Evolutionary conservation across 1,284 basidiomycete species (phyloP).

Genomic region (Xanthoconium separans): DNA sequence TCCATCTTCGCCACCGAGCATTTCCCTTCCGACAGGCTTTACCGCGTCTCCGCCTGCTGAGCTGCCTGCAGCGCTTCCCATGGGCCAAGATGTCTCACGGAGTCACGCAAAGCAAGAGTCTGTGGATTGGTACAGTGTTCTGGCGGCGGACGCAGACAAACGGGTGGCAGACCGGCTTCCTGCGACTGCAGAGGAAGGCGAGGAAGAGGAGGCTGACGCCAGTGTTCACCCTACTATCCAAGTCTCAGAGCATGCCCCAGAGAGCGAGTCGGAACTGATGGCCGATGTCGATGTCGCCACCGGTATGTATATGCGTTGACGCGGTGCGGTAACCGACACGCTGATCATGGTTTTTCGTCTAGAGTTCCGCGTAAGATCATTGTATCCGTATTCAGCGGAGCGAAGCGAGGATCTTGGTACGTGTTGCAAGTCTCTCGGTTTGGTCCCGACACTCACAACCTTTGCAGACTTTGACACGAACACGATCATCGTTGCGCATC

Average conservation of each 20-base stretch:
- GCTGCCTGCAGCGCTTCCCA: constrained; percentile 18
- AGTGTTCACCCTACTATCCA: constrained; percentile 52
- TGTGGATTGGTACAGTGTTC: constrained; percentile 88
- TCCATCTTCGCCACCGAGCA: constrained; percentile 31
- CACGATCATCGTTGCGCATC: constrained; percentile 75
- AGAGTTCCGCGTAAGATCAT: constrained; percentile 75
- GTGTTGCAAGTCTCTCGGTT: constrained; percentile 23
- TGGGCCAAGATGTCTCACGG: constrained; percentile 27
- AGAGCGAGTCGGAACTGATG: constrained; percentile 50
- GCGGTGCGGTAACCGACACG: background rate
- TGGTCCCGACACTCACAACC: constrained; percentile 7
- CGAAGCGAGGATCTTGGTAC: constrained; percentile 84
- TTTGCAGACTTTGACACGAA: constrained; percentile 79
- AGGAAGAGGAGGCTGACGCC: constrained; percentile 42
- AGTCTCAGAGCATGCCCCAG: constrained; percentile 46
- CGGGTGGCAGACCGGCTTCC: constrained; percentile 46
- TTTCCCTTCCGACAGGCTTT: constrained; percentile 23
- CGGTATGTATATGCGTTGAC: constrained; percentile 38
- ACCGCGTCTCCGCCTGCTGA: constrained; percentile 28
- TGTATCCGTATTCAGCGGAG: constrained; percentile 84
- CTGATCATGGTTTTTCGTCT: constrained; percentile 5
- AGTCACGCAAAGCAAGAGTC: constrained; percentile 66
- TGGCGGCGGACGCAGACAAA: constrained; percentile 72
- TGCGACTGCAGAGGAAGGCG: constrained; percentile 56
- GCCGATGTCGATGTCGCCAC: constrained; percentile 77